phyloP scores from a whole-genome alignment of 495 filamentous ascomycete species.

The Trichodelitschia bisporula region DNA sequence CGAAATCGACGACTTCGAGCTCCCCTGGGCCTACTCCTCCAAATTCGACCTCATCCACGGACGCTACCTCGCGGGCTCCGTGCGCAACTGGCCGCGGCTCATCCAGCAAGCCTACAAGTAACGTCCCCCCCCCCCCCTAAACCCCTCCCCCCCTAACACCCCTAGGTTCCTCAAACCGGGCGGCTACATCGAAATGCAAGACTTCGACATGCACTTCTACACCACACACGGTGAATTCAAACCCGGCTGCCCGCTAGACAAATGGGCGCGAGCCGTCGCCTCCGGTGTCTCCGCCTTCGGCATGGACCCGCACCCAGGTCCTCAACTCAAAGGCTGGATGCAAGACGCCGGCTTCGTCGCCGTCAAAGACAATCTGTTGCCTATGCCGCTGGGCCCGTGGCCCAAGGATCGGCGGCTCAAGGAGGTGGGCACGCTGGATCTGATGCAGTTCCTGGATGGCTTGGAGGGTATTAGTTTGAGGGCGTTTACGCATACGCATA shows the following conservation, averaged over 20 bases:
- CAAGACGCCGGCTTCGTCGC: background rate
- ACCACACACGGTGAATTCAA: background rate
- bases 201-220: background rate
- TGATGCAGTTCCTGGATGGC: conserved; percentile 33
- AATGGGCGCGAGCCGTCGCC: background rate
- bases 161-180: background rate
- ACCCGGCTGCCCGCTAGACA: background rate
- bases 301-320: background rate
- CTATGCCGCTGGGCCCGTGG: conserved; percentile 36
- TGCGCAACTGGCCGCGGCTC: conserved; percentile 11
- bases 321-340: background rate
- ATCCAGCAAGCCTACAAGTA: conserved; percentile 7
- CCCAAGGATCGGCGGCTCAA: conserved; percentile 35
- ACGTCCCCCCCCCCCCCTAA: background rate
- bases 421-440: conserved; percentile 35
- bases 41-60: conserved; percentile 15
- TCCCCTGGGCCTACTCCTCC: conserved; percentile 22
- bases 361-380: background rate
- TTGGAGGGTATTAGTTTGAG: background rate
- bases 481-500: background rate
- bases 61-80: conserved; percentile 9
- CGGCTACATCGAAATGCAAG: background rate
- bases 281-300: background rate
- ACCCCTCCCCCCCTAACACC: background rate
- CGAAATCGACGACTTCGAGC: conserved; percentile 27